A percentile compares a stretch with the other conserved stretches of the same genome.
These are phyloP conservation scores for Fusarium sp. DNA, from an alignment of 2,329 filamentous ascomycete genomes.

Conservation along the genomic window DNA sequence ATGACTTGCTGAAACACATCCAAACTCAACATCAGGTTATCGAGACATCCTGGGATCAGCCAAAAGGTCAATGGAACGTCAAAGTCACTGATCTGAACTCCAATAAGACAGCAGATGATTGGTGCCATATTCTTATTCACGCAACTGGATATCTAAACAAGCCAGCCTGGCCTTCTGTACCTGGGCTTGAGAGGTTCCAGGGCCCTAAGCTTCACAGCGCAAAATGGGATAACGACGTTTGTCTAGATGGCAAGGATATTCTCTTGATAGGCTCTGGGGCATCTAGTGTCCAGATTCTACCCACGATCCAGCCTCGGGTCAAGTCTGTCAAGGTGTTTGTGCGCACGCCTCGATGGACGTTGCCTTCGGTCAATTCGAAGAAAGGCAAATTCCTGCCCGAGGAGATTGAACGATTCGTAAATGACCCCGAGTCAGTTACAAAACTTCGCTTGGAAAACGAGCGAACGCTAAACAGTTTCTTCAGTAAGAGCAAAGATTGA, in stretches of 20 bases:
- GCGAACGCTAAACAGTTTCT: slow-evolving; percentile 13
- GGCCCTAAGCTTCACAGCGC: slow-evolving; percentile 14
- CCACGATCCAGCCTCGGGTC: background rate
- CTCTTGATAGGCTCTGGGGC: slow-evolving; percentile 14
- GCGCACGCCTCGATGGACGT: slow-evolving; percentile 13
- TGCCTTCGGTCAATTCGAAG: slow-evolving; percentile 18
- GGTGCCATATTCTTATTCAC: slow-evolving; percentile 12
- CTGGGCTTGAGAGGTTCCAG: slow-evolving; percentile 1
- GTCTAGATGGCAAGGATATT: slow-evolving; percentile 7
- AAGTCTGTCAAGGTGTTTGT: slow-evolving; percentile 11
- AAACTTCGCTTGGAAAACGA: slow-evolving; percentile 9
- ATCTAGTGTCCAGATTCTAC: slow-evolving; percentile 16
- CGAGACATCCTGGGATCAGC: background rate
- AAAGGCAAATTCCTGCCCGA: background rate
- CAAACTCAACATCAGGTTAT: background rate
- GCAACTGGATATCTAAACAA: slow-evolving; percentile 23
- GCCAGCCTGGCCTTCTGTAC: background rate
- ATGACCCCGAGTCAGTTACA: background rate
- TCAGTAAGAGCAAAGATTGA: background rate
- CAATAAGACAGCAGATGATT: background rate
- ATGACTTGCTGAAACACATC: background rate
- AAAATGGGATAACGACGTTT: background rate
- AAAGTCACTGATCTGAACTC: background rate
- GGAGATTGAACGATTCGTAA: background rate
- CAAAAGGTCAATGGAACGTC: slow-evolving; percentile 6